Conservation (phyloP, 2,329 filamentous ascomycete genomes). For the Phaeosphaeria sp. region DNA sequence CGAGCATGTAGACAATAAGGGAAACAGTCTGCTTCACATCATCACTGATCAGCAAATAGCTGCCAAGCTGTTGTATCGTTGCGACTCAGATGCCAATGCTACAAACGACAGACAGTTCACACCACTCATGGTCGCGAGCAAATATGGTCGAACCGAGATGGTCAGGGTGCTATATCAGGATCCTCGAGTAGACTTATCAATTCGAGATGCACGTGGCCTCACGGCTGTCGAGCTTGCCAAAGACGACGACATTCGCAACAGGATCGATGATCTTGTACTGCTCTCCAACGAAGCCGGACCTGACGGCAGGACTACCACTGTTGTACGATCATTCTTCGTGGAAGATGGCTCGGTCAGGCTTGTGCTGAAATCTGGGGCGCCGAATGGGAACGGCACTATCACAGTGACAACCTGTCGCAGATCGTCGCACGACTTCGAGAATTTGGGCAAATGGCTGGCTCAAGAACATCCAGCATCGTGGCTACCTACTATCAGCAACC, state of each 20-base stretch:
- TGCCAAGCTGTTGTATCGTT: conserved; percentile 75
- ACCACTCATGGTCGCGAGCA: conserved; percentile 96
- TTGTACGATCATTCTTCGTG: conserved; percentile 95
- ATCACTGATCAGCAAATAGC: conserved; percentile 85
- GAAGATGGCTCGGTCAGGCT: conserved; percentile 94
- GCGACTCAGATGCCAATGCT: conserved; percentile 95
- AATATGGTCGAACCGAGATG: conserved; percentile 94
- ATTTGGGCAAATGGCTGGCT: conserved; percentile 80
- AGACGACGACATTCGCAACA: conserved; percentile 95
- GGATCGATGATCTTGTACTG: conserved; percentile 90
- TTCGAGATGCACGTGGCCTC: conserved; percentile 84
- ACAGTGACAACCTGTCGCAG: conserved; percentile 94
- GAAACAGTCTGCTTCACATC: conserved; percentile 95
- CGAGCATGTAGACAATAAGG: conserved; percentile 89
- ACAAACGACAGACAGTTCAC: conserved; percentile 96
- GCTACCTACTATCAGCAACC: conserved; percentile 78
- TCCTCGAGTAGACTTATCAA: conserved; percentile 81
- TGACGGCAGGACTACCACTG: conserved; percentile 85
- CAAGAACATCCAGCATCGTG: conserved; percentile 95
- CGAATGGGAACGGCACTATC: conserved; percentile 79
- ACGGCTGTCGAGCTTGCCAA: conserved; percentile 97
- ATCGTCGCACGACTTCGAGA: conserved; percentile 88
- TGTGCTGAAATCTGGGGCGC: conserved; percentile 91
- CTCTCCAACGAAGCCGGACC: conserved; percentile 70
- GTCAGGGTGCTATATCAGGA: conserved; percentile 88